These are phyloP conservation scores for Chytridium lagenaria DNA, from an alignment of 371 early-diverging fungal species.

Conservation along the genomic window DNA sequence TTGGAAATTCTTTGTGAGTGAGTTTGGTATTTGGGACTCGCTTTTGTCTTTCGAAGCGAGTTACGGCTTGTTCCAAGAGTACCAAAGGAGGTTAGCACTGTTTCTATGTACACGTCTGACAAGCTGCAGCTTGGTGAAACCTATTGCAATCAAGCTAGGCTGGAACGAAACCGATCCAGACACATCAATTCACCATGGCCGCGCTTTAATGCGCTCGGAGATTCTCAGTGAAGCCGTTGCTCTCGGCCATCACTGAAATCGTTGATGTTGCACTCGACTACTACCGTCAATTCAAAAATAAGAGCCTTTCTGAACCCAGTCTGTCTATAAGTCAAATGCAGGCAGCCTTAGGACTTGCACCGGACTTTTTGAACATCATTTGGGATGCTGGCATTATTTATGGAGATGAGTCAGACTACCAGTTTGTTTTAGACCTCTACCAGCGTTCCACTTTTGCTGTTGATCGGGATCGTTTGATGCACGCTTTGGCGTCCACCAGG, in stretches of 20 bases:
- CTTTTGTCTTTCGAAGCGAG: slow-evolving; percentile 25
- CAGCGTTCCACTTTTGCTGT: slow-evolving; percentile 63
- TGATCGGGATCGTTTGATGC: slow-evolving; percentile 81
- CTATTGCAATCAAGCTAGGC: slow-evolving; percentile 28
- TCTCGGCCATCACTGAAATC: slow-evolving; percentile 22
- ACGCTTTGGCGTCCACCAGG: slow-evolving; percentile 72
- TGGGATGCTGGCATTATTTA: slow-evolving; percentile 76
- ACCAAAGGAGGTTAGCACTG: slow-evolving; percentile 7
- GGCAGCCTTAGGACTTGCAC: slow-evolving; percentile 58
- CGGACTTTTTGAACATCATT: slow-evolving; percentile 79
- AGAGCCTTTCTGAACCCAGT: neutral
- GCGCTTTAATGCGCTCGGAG: slow-evolving; percentile 30
- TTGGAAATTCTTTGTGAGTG: slow-evolving; percentile 38
- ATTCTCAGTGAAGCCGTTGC: slow-evolving; percentile 39
- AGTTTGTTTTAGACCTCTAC: slow-evolving; percentile 72
- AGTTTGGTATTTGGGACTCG: slow-evolving; percentile 23
- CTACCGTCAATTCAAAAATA: slow-evolving; percentile 31
- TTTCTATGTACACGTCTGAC: neutral
- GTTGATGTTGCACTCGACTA: slow-evolving; percentile 31
- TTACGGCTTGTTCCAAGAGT: slow-evolving; percentile 28
- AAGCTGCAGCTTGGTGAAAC: slow-evolving; percentile 19
- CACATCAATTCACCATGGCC: slow-evolving; percentile 28
- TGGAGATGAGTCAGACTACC: slow-evolving; percentile 78
- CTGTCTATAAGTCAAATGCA: slow-evolving; percentile 7
- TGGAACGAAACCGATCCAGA: slow-evolving; percentile 39